These are phyloP conservation scores for Phytophthora parvispora DNA, from an alignment of 352 stramenopile genomes.

Conservation along the genomic window DNA sequence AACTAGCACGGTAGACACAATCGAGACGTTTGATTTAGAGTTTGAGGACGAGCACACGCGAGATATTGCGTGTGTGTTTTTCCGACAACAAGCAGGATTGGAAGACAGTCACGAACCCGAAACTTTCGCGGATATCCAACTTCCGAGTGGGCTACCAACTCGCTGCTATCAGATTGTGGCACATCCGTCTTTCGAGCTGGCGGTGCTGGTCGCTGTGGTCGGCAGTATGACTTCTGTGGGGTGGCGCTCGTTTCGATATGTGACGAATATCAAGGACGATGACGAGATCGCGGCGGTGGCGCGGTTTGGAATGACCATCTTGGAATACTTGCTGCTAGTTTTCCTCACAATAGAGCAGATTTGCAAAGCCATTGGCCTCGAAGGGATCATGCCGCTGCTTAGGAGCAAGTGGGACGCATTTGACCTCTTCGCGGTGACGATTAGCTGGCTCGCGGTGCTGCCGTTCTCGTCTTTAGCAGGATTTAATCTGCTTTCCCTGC, in stretches of 20 bases:
- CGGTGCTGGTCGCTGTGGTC: slow-evolving; percentile 70
- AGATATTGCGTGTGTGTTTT: slow-evolving; percentile 69
- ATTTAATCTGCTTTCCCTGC: slow-evolving; percentile 79
- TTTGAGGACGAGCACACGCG: slow-evolving; percentile 65
- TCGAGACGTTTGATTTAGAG: slow-evolving; percentile 69
- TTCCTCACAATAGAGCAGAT: slow-evolving; percentile 79
- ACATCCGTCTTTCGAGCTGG: slow-evolving; percentile 81
- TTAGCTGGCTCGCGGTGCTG: slow-evolving; percentile 72
- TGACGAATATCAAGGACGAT: slow-evolving; percentile 49
- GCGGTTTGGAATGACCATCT: slow-evolving; percentile 60
- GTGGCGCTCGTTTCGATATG: slow-evolving; percentile 61
- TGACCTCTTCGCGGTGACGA: slow-evolving; percentile 66
- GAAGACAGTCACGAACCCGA: slow-evolving; percentile 50
- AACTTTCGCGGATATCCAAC: slow-evolving; percentile 43
- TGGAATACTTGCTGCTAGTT: slow-evolving; percentile 71
- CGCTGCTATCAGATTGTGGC: slow-evolving; percentile 73
- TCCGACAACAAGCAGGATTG: slow-evolving; percentile 59
- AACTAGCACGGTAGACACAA: not conserved
- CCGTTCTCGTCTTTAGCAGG: slow-evolving; percentile 52
- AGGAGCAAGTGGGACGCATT: slow-evolving; percentile 79
- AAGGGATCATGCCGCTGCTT: slow-evolving; percentile 69
- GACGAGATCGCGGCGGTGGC: slow-evolving; percentile 43
- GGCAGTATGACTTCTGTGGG: slow-evolving; percentile 80
- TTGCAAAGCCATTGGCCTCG: slow-evolving; percentile 69
- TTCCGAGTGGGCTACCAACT: slow-evolving; percentile 59